Base-by-base conservation (phyloP, 768 basidiomycete species). In the Termitomyces sp. region DNA sequence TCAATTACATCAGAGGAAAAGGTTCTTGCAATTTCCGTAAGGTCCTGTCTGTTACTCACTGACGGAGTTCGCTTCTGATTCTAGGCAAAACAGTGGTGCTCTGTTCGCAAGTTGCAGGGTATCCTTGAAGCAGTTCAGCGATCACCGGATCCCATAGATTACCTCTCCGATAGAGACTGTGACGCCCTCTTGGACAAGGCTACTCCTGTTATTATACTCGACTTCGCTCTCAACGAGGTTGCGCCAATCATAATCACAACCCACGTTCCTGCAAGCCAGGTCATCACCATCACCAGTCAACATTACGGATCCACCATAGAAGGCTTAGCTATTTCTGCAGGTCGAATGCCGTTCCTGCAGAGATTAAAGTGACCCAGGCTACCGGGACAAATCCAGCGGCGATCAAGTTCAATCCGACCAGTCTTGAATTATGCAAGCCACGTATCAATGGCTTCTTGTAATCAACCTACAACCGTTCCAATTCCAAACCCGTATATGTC, bases 261-360 rank as follows among this genome's bases (percentile, higher is more conserved):
- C 8, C 81, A 84, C 58, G 70, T 86, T 26, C 83, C 79, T 1
- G 67, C 72, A 45, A 81, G 74, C 38, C 75, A 80, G 38, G 74
- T 71, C 14, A 69, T 73, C 19, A 80, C 82, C 19, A 63, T 70
- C 19, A 73, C 76, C 11, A 73, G 67, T 53, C 74, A 75, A 33
- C 74, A 75, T 21, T 64, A 72, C 40, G 83, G 81, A 0, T 82
- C 83, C 3, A 85, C 83, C 31, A 69, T 72, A 58, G 79, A 80
- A 56, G 83, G 85, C 61, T 79, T 80, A 59, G 67, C 67, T 38
- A 70, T 84, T 61, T 68, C 70, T 42, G 61, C 62, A 10, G 75
- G 73, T 60, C 68, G 68, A 58, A 84, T 81, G 15, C 75, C 76
- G 50, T 75, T 85, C 57, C 78, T 78, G 75, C 78, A 60, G 83